Evolutionary conservation across 805 yeast species (phyloP).

Genomic region (Komagataella kurtzmanii): DNA sequence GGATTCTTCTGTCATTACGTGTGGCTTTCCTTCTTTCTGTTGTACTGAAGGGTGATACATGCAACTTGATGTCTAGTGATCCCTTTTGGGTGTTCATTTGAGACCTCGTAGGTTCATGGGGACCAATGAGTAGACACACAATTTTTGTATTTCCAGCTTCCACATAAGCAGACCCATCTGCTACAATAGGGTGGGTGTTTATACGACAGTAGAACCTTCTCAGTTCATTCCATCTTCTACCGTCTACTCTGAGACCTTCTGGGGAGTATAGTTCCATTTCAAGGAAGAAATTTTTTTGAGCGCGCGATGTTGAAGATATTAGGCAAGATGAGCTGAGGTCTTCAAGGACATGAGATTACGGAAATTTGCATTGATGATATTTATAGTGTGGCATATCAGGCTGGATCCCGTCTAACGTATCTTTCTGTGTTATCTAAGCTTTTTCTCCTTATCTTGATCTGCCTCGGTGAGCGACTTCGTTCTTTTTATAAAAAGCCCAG

Average conservation of each 20-base stretch:
- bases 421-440: not conserved
- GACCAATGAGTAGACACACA: slow-evolving; percentile 78
- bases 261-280: slow-evolving; percentile 77
- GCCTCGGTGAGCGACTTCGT: slow-evolving; percentile 5
- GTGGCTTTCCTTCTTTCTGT: slow-evolving; percentile 58
- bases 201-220: slow-evolving; percentile 69
- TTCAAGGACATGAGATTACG: not conserved
- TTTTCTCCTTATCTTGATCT: not conserved
- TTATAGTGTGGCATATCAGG: not conserved
- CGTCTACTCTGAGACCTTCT: slow-evolving; percentile 88
- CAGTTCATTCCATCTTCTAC: slow-evolving; percentile 90
- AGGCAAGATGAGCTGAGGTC: no score
- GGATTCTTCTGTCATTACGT: slow-evolving; percentile 56
- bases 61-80: slow-evolving; percentile 47
- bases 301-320: not conserved
- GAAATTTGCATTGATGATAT: not conserved
- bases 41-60: slow-evolving; percentile 72
- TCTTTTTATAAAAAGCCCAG: slow-evolving; percentile 41
- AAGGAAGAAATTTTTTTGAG: not conserved
- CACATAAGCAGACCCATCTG: slow-evolving; percentile 87
- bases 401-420: not conserved
- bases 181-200: slow-evolving; percentile 76
- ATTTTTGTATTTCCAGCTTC: slow-evolving; percentile 90
- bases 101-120: slow-evolving; percentile 65
- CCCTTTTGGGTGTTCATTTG: slow-evolving; percentile 42